phyloP scores from a whole-genome alignment of 768 basidiomycete genomes.

The Phanerodontia chrysosporium region DNA sequence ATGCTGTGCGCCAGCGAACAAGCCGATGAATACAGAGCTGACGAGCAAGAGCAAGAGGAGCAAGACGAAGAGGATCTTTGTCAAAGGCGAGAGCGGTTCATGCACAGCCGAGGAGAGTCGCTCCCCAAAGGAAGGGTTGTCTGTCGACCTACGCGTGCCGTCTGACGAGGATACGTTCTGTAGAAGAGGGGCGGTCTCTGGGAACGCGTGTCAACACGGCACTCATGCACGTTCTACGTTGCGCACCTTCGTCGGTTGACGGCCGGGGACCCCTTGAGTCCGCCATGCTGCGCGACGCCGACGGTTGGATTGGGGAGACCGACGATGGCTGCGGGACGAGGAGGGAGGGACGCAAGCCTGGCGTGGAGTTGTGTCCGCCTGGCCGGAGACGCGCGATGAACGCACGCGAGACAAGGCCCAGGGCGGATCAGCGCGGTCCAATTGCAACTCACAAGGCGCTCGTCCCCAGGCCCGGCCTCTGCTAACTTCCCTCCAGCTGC shows the following conservation, averaged over 20 bases:
- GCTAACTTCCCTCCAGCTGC: too few species aligned
- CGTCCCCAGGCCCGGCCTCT: neutral
- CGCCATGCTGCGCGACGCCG: conserved; percentile 40
- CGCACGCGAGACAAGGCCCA: neutral
- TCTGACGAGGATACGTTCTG: conserved; percentile 44
- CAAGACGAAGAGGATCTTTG: conserved; percentile 75
- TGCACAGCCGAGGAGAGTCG: conserved; percentile 55
- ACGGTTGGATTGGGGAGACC: neutral
- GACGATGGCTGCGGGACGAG: conserved; percentile 9
- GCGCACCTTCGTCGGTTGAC: conserved; percentile 50
- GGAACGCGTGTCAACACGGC: conserved; percentile 2
- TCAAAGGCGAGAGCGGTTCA: conserved; percentile 78
- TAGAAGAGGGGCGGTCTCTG: conserved; percentile 66
- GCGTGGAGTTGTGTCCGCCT: conserved; percentile 2
- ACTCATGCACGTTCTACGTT: neutral
- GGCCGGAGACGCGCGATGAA: conserved; percentile 7
- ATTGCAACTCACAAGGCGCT: too few species aligned
- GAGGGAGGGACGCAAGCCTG: conserved; percentile 6
- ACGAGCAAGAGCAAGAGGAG: conserved; percentile 76
- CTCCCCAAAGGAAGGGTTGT: conserved; percentile 36
- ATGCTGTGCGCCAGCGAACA: conserved; percentile 88
- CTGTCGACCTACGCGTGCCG: conserved; percentile 24
- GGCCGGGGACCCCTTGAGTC: conserved; percentile 47
- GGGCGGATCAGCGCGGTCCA: neutral
- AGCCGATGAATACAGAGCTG: conserved; percentile 84